These are phyloP conservation scores for Metschnikowia chrysomelidarum DNA, from an alignment of 805 yeast species.

Conservation along the genomic window DNA sequence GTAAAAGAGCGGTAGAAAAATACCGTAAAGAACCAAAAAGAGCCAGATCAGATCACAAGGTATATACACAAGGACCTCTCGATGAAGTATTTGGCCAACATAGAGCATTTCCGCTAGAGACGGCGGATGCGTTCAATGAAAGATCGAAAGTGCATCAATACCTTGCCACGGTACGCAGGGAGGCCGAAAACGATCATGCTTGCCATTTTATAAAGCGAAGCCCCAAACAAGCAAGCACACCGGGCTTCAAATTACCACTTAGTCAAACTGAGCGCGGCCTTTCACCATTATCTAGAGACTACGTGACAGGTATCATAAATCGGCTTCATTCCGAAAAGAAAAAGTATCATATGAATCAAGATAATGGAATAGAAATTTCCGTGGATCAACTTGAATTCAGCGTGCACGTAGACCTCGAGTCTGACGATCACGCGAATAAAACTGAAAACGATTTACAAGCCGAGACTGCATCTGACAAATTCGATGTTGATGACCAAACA, in stretches of 20 bases:
- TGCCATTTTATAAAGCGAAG: conserved; percentile 12
- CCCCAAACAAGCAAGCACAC: not conserved
- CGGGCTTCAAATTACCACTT: not conserved
- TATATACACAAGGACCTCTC: conserved; percentile 23
- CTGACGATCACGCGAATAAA: too few relatives aligned
- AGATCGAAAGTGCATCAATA: conserved; percentile 24
- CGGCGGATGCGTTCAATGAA: conserved; percentile 4
- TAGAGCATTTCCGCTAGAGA: conserved; percentile 25
- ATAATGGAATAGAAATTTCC: not conserved
- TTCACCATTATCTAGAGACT: conserved; percentile 3
- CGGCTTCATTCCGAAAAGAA: conserved; percentile 2
- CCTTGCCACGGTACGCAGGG: conserved; percentile 28
- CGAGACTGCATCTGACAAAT: not conserved
- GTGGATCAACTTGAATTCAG: conserved; percentile 1
- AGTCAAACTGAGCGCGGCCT: conserved; percentile 1
- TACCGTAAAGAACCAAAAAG: conserved; percentile 9
- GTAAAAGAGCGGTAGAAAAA: conserved; percentile 14
- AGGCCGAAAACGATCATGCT: conserved; percentile 27
- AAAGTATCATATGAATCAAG: not conserved
- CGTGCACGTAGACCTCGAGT: too few relatives aligned
- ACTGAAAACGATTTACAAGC: too few relatives aligned
- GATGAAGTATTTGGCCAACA: conserved; percentile 32
- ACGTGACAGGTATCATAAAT: conserved; percentile 1
- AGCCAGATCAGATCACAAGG: conserved; percentile 1
- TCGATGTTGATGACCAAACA: not conserved